Conservation (phyloP, 225 moss, liverwort and hornwort genomes). For the Polytrichum commune region DNA sequence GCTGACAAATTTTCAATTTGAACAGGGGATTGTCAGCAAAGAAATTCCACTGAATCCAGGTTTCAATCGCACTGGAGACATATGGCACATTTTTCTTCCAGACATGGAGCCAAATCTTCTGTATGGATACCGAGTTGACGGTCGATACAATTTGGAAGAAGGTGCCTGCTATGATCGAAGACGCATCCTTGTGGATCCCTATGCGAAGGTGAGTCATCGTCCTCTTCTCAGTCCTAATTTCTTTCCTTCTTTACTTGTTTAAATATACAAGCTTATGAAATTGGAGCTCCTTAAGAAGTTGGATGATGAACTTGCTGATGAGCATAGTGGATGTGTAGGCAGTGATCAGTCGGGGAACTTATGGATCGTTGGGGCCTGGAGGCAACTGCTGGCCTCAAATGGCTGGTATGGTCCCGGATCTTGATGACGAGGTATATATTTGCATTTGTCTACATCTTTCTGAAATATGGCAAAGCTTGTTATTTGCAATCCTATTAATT, state of each 20-base stretch:
- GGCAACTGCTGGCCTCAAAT: conserved; percentile 97
- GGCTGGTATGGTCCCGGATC: conserved; percentile 91
- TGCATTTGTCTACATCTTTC: conserved; percentile 31
- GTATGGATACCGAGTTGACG: conserved; percentile 80
- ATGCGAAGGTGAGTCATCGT: conserved; percentile 68
- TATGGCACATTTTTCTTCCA: conserved; percentile 87
- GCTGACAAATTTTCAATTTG: too few relatives aligned
- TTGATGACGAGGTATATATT: conserved; percentile 72
- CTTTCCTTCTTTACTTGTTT: neutral
- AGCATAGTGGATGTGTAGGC: conserved; percentile 54
- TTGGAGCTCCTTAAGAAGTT: neutral
- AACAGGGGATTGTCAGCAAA: conserved; percentile 56
- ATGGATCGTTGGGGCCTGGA: conserved; percentile 65
- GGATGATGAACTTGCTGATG: conserved; percentile 20
- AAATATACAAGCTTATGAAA: neutral
- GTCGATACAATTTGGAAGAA: conserved; percentile 57
- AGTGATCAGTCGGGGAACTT: conserved; percentile 78
- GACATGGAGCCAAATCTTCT: conserved; percentile 58
- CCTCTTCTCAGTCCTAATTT: neutral
- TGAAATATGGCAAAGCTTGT: too few relatives aligned
- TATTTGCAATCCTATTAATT: too few relatives aligned
- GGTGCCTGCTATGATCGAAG: conserved; percentile 67
- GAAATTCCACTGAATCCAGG: conserved; percentile 65
- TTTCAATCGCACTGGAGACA: conserved; percentile 77
- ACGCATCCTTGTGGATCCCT: conserved; percentile 76